These are phyloP conservation scores for Brassica cretica DNA, from an alignment of 345 rosid genomes.

Conservation along the genomic window DNA sequence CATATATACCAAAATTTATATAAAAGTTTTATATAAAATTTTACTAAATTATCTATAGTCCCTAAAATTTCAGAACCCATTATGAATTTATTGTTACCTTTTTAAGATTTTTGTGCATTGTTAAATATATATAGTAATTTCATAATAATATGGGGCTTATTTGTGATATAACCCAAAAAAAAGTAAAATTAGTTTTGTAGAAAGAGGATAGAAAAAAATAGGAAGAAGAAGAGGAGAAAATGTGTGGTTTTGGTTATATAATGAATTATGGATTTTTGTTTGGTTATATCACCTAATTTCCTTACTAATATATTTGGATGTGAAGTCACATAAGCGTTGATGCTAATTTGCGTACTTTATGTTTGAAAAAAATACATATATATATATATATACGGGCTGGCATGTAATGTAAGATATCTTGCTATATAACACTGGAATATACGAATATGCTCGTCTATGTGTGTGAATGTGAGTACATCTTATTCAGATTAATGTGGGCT, in stretches of 20 bases:
- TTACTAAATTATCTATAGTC: no score
- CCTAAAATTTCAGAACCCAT: no score
- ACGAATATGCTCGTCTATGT: not conserved
- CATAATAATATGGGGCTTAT: no score
- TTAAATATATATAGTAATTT: not conserved
- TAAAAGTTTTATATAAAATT: no score
- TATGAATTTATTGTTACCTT: not conserved
- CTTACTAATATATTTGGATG: not conserved
- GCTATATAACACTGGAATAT: not conserved
- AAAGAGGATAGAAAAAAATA: no score
- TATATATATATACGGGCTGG: not conserved
- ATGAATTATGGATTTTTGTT: no score
- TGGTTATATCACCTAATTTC: no score
- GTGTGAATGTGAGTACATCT: conserved; percentile 9
- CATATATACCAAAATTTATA: no score
- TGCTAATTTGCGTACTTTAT: not conserved
- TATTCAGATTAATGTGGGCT: conserved; percentile 33
- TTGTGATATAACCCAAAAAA: no score
- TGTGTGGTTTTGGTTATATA: no score
- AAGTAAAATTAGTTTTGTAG: no score
- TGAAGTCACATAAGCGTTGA: not conserved
- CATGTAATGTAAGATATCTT: not conserved
- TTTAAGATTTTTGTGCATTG: not conserved
- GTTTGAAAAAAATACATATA: not conserved
- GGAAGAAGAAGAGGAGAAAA: no score